Evolutionary conservation across 495 filamentous ascomycete species (phyloP).

Genomic region (Parachaetomium inaequale): DNA sequence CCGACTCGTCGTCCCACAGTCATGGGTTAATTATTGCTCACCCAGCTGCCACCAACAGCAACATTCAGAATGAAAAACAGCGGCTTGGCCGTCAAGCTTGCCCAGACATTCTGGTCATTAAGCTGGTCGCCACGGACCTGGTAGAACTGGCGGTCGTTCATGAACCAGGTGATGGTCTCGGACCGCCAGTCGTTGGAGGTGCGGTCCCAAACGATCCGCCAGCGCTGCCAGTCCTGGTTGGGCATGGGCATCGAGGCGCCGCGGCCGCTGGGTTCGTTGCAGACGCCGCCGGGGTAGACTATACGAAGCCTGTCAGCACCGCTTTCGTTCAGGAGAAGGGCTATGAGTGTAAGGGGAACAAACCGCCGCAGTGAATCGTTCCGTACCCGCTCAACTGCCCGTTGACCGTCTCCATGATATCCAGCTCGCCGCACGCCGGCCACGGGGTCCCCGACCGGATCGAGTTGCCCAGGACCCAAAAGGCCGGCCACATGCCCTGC

Average conservation of each 20-base stretch:
- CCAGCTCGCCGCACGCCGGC: constrained; percentile 51
- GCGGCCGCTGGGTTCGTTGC: constrained; percentile 47
- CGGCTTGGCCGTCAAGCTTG: constrained; percentile 33
- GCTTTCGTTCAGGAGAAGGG: neutral
- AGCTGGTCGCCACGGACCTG: constrained; percentile 39
- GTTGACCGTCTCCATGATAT: constrained; percentile 50
- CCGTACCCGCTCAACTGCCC: constrained; percentile 43
- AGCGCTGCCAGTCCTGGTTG: constrained; percentile 47
- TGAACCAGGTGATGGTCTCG: constrained; percentile 48
- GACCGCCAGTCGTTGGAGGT: constrained; percentile 35
- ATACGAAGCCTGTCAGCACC: neutral
- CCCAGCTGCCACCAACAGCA: constrained; percentile 50
- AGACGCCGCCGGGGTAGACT: constrained; percentile 40
- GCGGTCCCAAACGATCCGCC: constrained; percentile 46
- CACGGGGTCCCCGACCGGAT: constrained; percentile 40
- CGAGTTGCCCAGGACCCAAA: constrained; percentile 49
- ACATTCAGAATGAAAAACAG: constrained; percentile 51
- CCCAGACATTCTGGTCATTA: constrained; percentile 37
- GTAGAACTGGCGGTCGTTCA: constrained; percentile 43
- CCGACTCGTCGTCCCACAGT: neutral
- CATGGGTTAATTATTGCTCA: constrained; percentile 26
- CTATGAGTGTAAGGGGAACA: neutral
- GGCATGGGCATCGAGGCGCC: constrained; percentile 31
- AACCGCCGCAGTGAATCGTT: constrained; percentile 45
- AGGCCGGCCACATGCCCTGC: constrained; percentile 53